Conservation (phyloP, 306 rosid species). For the Rosa persica region DNA sequence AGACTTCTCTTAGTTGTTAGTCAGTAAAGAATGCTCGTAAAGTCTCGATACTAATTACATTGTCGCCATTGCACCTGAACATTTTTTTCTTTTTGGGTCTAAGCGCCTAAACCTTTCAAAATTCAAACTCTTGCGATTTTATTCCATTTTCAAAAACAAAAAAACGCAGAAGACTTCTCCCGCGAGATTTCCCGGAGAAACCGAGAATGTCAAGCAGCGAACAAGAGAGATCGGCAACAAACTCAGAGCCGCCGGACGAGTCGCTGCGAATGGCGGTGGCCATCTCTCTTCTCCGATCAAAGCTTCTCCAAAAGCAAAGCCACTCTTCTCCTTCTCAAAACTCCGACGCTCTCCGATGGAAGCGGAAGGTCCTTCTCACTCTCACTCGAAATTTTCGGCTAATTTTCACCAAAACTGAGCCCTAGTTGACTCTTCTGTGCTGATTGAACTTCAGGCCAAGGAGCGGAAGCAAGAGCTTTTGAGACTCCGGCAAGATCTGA, state of each 20-base stretch:
- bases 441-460: constrained; percentile 60
- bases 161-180: not conserved
- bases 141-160: not conserved
- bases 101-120: not conserved
- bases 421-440: constrained; percentile 14
- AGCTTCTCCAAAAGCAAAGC: constrained; percentile 35
- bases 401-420: not conserved
- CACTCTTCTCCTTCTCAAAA: constrained; percentile 21
- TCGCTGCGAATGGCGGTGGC: constrained; percentile 78
- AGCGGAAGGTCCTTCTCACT: constrained; percentile 64
- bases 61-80: too few species aligned
- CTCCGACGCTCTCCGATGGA: constrained; percentile 83
- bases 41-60: too few species aligned
- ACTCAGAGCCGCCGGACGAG: constrained; percentile 34
- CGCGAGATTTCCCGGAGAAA: not conserved
- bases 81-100: too few species aligned
- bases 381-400: not conserved
- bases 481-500: constrained; percentile 73
- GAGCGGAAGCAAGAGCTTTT: constrained; percentile 81
- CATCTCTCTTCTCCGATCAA: constrained; percentile 69
- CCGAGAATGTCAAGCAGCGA: constrained; percentile 42
- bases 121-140: not conserved
- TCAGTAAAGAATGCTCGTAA: too few species aligned
- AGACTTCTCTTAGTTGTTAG: too few species aligned
- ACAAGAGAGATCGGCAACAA: constrained; percentile 4